Evolutionary conservation across 768 basidiomycete genomes (phyloP).

Genomic region (Vishniacozyma victoriae): DNA sequence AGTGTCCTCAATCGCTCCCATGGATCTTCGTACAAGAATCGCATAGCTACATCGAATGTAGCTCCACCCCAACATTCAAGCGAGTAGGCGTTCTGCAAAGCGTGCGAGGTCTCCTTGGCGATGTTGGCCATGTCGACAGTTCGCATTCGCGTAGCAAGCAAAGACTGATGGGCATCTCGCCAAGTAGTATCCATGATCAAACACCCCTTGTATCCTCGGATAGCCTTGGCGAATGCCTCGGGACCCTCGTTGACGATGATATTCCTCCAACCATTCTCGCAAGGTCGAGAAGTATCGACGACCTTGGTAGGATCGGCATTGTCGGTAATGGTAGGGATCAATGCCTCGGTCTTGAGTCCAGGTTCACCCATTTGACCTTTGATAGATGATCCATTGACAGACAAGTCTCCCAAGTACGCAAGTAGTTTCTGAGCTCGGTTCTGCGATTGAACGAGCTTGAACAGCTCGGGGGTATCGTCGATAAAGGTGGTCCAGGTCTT

Average conservation of each 20-base stretch:
- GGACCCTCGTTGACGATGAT: slow-evolving; percentile 97
- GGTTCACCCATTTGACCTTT: slow-evolving; percentile 95
- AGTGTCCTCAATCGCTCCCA: slow-evolving; percentile 95
- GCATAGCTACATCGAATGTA: slow-evolving; percentile 98
- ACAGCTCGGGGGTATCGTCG: slow-evolving; percentile 98
- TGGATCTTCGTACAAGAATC: slow-evolving; percentile 98
- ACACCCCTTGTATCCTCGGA: slow-evolving; percentile 88
- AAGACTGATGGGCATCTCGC: slow-evolving; percentile 98
- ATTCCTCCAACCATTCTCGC: slow-evolving; percentile 90
- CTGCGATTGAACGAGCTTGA: slow-evolving; percentile 94
- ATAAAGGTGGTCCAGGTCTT: slow-evolving; percentile 99
- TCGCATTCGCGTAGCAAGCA: slow-evolving; percentile 90
- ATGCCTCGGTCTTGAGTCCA: slow-evolving; percentile 81
- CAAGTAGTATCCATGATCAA: slow-evolving; percentile 76
- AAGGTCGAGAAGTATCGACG: slow-evolving; percentile 74
- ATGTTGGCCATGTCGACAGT: slow-evolving; percentile 98
- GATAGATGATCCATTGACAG: slow-evolving; percentile 96
- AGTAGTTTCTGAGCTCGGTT: slow-evolving; percentile 97
- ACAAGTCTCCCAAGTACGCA: slow-evolving; percentile 92
- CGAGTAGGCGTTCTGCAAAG: slow-evolving; percentile 89
- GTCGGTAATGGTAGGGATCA: slow-evolving; percentile 72
- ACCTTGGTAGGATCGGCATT: slow-evolving; percentile 66
- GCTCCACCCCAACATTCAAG: slow-evolving; percentile 99
- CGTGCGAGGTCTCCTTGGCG: slow-evolving; percentile 93
- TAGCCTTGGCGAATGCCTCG: slow-evolving; percentile 96